Evolutionary conservation across 257 asterid genomes (phyloP), one percentile per base, ranked within the genome.

Genomic region (Fraxinus cuspidata): DNA sequence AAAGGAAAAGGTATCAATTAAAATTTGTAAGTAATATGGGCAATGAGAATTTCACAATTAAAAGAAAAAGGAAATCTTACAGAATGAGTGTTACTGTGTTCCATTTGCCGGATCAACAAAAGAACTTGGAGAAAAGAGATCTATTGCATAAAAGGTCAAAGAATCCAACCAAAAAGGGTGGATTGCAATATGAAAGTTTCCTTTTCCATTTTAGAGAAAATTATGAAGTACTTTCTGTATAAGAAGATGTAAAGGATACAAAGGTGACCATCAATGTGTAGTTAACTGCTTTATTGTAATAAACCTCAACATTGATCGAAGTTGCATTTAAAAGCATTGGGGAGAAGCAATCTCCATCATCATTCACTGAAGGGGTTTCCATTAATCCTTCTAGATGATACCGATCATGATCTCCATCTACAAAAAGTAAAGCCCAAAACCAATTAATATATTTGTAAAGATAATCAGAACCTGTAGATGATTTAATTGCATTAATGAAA

Each of bases 281-380:
- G 84, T 96, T 96, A 38, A 96, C 96, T 63, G 99, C 98, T 89
- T 96, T 96, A 68, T 86, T 93, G 87, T 93, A 96, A 91, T 93
- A 96, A 81, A 93, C 88, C 76, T 96, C 98, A 63, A 89, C 85
- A 79, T 93, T 93, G 87, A 96, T 84, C 29, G 98, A 96, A 78
- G 98, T 90, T 31, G 97, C 97, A 87, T 93, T 96, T 74, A 96
- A 79, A 76, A 83, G 88, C 91, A 96, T 92, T 65, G 97, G 97
- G 19, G 99, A 93, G 89, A 93, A 93, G 88, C 99, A 96, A 84
- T 93, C 97, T 58, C 91, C 87, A 69, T 93, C 96, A 42, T 92
- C 98, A 83, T 93, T 97, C 88, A 89, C 94, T 53, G 98, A 93
- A 58, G 99, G 98, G 87, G 98, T 96, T 82, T 93, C 97, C 97